Evolutionary conservation across 2,329 filamentous ascomycete genomes (phyloP).

Genomic region (Cordyceps tenuipes): DNA sequence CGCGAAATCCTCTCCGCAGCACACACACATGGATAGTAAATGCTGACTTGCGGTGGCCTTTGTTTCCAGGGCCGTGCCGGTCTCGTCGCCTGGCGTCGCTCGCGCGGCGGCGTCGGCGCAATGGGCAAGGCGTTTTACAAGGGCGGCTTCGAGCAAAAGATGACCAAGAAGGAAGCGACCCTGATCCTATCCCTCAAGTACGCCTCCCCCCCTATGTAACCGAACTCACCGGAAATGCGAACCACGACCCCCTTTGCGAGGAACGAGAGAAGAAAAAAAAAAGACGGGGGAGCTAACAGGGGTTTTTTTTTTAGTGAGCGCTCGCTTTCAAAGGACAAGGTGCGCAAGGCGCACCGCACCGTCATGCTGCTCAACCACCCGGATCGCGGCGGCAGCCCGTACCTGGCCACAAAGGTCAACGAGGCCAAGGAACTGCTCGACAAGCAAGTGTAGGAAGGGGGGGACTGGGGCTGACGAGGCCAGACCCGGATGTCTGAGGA

Average conservation of each 20-base stretch:
- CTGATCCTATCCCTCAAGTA: slow-evolving; percentile 89
- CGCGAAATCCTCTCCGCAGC: background rate
- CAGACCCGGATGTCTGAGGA: too few relatives aligned
- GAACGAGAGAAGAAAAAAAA: background rate
- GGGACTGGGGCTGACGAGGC: too few relatives aligned
- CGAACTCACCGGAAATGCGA: background rate
- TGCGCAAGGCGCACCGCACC: slow-evolving; percentile 89
- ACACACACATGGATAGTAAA: background rate
- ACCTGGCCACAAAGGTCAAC: slow-evolving; percentile 95
- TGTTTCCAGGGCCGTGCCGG: slow-evolving; percentile 75
- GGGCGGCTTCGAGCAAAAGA: slow-evolving; percentile 92
- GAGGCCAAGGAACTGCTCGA: slow-evolving; percentile 96
- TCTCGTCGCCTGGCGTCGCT: slow-evolving; percentile 79
- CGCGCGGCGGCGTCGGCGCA: slow-evolving; percentile 65
- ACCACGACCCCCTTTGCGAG: background rate
- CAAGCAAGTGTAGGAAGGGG: slow-evolving; percentile 50
- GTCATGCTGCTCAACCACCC: slow-evolving; percentile 98
- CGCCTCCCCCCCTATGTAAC: slow-evolving; percentile 14
- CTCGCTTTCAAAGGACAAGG: slow-evolving; percentile 79
- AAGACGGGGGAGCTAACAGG: background rate
- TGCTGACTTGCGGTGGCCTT: slow-evolving; percentile 11
- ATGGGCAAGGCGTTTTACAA: slow-evolving; percentile 94
- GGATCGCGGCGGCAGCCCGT: slow-evolving; percentile 92
- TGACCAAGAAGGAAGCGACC: slow-evolving; percentile 86
- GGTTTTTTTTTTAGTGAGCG: slow-evolving; percentile 57